Evolutionary conservation across 306 rosid genomes (phyloP), one percentile per base, ranked within the genome.

Genomic region (Senna siamea): DNA sequence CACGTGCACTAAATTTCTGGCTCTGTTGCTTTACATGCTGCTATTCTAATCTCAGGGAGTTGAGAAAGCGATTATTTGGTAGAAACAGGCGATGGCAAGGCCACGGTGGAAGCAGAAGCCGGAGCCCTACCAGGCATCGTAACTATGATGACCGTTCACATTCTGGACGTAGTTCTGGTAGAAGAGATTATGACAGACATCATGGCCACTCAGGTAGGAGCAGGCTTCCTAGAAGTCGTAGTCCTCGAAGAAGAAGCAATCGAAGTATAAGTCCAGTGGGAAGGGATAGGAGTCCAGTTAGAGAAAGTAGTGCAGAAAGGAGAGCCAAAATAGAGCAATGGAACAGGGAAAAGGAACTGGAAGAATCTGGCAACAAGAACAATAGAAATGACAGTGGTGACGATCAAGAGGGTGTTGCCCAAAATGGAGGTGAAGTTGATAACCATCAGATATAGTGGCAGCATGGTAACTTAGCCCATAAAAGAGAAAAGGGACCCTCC

Each of bases 301-400:
- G 99, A 85, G 99, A 95, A 85, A 90, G 85, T 67, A 95, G 98
- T 74, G 96, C 50, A 46, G 99, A 95, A 81, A 87, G 99, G 79
- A 88, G 99, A 81, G 99, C 99, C 46, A 92, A 84, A 77, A 95
- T 95, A 48, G 99, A 95, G 84, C 92, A 88, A 55, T 95, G 99
- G 99, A 95, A 95, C 85, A 84, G 82, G 82, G 99, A 95, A 83
- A 83, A 55, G 84, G 99, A 95, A 69, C 80, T 40, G 35, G 84
- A 2, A 40, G 92, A 80, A 0, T 26, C 89, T 41, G 93, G 87
- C 17, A 64, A 55, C 76, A 79, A 47, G 76, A 76, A 79, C 57
- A 65, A 77, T 57, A 60, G 76, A 32, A 79, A 75, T 63, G 63
- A 73, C 70, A 52, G 70, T 71, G 90, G 83, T 68, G 77, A 74